These are phyloP conservation scores for Oryza australiensis DNA, from an alignment of 176 grass and related monocot genomes.

Conservation along the genomic window DNA sequence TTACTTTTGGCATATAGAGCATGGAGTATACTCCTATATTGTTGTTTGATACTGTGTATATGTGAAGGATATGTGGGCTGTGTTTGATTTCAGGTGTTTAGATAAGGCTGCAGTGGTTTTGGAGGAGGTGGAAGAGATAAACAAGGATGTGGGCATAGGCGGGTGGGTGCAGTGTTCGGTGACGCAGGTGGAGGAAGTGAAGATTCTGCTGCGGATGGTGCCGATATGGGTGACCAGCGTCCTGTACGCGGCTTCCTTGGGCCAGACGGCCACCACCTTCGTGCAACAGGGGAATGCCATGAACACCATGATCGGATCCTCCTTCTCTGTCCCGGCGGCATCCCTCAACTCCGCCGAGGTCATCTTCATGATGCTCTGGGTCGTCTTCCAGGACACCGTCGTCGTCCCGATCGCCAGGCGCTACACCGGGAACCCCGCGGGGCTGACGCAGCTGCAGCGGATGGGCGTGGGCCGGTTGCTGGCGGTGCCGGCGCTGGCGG, in stretches of 20 bases:
- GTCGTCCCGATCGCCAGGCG: constrained; percentile 56
- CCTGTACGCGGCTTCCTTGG: constrained; percentile 61
- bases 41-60: too few species aligned
- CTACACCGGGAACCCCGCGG: constrained; percentile 47
- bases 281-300: constrained; percentile 79
- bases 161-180: constrained; percentile 52
- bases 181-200: constrained; percentile 90
- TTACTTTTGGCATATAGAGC: neutral
- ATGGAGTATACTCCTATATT: too few species aligned
- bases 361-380: constrained; percentile 70
- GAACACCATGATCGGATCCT: constrained; percentile 64
- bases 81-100: constrained; percentile 52
- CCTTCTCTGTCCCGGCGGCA: constrained; percentile 73
- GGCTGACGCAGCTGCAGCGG: constrained; percentile 72
- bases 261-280: constrained; percentile 80
- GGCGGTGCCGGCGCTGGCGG: constrained; percentile 51
- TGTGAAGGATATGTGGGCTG: too few species aligned
- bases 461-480: constrained; percentile 72
- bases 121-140: constrained; percentile 41
- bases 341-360: constrained; percentile 70
- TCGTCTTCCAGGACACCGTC: constrained; percentile 60
- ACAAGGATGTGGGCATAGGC: neutral
- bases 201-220: constrained; percentile 80
- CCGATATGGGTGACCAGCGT: constrained; percentile 78
- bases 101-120: constrained; percentile 69